phyloP scores from a whole-genome alignment of 2,329 filamentous ascomycete species.

The Daldinia sp. region DNA sequence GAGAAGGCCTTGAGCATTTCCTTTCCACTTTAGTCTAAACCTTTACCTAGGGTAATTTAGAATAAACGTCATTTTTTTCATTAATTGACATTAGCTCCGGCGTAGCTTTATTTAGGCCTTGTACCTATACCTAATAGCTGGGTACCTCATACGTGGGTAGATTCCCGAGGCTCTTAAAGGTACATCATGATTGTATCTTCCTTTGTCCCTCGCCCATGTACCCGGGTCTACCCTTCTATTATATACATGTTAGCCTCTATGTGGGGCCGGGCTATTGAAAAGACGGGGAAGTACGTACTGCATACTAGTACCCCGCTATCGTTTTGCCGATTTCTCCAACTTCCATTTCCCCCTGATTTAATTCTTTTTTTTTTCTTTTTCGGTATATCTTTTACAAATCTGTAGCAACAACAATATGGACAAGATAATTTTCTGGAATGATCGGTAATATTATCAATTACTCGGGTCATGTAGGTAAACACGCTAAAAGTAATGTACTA shows the following conservation, averaged over 20 bases:
- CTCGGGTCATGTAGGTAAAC: slow-evolving; percentile 16
- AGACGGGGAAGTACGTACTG: slow-evolving; percentile 22
- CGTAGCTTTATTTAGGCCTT: neutral
- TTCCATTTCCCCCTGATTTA: slow-evolving; percentile 26
- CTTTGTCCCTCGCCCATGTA: slow-evolving; percentile 14
- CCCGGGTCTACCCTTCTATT: slow-evolving; percentile 29
- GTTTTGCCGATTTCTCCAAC: slow-evolving; percentile 29
- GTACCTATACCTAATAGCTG: too few relatives aligned
- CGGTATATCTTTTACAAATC: slow-evolving; percentile 8
- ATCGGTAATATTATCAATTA: slow-evolving; percentile 1
- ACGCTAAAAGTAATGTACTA: neutral
- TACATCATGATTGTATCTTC: slow-evolving; percentile 6
- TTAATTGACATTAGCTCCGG: neutral
- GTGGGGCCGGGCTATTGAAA: slow-evolving; percentile 20
- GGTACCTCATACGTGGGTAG: too few relatives aligned
- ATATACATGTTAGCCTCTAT: slow-evolving; percentile 11
- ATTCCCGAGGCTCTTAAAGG: slow-evolving; percentile 30
- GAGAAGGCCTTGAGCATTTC: neutral
- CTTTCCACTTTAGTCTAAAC: too few relatives aligned
- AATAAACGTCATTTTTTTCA: neutral
- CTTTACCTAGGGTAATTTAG: neutral
- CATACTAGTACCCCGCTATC: slow-evolving; percentile 21
- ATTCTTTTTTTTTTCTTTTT: slow-evolving; percentile 10
- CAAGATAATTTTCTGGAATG: slow-evolving; percentile 36
- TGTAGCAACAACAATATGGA: slow-evolving; percentile 21